Percentiles rank a stretch among this genome's conserved stretches.
Conservation (phyloP, 768 basidiomycete species). For the Clathrus columnatus region DNA sequence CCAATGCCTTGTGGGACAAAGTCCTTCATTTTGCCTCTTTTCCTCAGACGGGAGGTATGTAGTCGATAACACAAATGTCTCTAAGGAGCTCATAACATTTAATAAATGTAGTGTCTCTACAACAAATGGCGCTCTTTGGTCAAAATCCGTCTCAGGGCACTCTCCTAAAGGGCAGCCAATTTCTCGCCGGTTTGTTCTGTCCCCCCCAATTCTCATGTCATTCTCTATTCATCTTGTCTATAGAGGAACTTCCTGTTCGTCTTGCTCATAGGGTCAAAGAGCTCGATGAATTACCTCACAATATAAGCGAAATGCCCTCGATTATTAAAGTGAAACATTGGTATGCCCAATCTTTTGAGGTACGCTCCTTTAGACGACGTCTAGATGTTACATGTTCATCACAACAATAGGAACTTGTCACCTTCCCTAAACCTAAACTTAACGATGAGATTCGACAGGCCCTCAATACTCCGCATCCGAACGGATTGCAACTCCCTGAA, state of each 20-base stretch:
- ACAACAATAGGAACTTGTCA: slow-evolving; percentile 68
- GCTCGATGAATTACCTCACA: slow-evolving; percentile 88
- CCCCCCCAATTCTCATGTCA: neutral
- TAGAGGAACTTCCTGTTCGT: slow-evolving; percentile 91
- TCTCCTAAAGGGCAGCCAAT: slow-evolving; percentile 83
- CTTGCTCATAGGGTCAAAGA: slow-evolving; percentile 95
- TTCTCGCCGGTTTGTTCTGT: slow-evolving; percentile 58
- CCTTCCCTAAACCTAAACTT: slow-evolving; percentile 70
- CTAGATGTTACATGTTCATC: neutral
- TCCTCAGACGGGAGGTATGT: slow-evolving; percentile 83
- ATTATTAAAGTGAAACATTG: slow-evolving; percentile 95
- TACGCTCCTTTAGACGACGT: slow-evolving; percentile 27
- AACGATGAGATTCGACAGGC: slow-evolving; percentile 61
- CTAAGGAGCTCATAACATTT: neutral
- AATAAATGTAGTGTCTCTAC: slow-evolving; percentile 70
- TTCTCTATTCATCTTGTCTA: neutral
- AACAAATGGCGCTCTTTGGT: slow-evolving; percentile 97
- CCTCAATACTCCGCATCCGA: slow-evolving; percentile 38
- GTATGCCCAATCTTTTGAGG: slow-evolving; percentile 99
- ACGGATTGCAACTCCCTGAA: slow-evolving; percentile 51
- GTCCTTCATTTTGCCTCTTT: slow-evolving; percentile 88
- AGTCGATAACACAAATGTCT: neutral
- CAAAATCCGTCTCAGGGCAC: slow-evolving; percentile 95
- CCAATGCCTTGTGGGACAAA: slow-evolving; percentile 75
- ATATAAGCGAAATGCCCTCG: slow-evolving; percentile 81